Percentiles rank a stretch among this genome's conserved stretches.
These are phyloP conservation scores for Nakazawaea peltata DNA, from an alignment of 805 yeast species.

Conservation along the genomic window DNA sequence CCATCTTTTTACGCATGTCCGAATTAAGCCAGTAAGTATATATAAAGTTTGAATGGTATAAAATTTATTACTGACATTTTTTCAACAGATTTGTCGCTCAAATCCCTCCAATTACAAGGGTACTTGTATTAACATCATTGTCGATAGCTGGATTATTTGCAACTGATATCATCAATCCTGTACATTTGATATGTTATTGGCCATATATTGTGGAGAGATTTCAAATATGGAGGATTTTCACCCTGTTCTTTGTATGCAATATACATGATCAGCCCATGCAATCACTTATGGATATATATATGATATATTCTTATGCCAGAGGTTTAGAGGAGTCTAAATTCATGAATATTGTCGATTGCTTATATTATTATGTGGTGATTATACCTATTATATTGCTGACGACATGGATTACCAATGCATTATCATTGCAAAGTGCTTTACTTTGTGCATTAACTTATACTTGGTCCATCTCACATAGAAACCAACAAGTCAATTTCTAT, in stretches of 20 bases:
- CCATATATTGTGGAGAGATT: conserved; percentile 20
- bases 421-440: conserved; percentile 29
- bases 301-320: conserved; percentile 48
- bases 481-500: conserved; percentile 45
- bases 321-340: conserved; percentile 49
- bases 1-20: too few species aligned
- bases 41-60: neutral
- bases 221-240: conserved; percentile 38
- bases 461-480: conserved; percentile 53
- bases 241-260: conserved; percentile 38
- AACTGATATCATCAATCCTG: conserved; percentile 19
- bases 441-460: conserved; percentile 49
- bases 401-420: conserved; percentile 22
- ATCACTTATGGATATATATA: conserved; percentile 43
- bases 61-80: neutral
- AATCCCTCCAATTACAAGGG: conserved; percentile 59
- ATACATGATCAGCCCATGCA: conserved; percentile 29
- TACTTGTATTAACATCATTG: conserved; percentile 40
- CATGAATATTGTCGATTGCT: conserved; percentile 43
- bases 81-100: conserved; percentile 26
- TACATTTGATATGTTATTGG: conserved; percentile 23
- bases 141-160: conserved; percentile 32
- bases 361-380: conserved; percentile 42
- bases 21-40: conserved; percentile 8
- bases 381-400: conserved; percentile 36